Evolutionary conservation across 768 basidiomycete species (phyloP), one percentile per base, ranked within the genome.

Genomic region (Harrya chromipes): DNA sequence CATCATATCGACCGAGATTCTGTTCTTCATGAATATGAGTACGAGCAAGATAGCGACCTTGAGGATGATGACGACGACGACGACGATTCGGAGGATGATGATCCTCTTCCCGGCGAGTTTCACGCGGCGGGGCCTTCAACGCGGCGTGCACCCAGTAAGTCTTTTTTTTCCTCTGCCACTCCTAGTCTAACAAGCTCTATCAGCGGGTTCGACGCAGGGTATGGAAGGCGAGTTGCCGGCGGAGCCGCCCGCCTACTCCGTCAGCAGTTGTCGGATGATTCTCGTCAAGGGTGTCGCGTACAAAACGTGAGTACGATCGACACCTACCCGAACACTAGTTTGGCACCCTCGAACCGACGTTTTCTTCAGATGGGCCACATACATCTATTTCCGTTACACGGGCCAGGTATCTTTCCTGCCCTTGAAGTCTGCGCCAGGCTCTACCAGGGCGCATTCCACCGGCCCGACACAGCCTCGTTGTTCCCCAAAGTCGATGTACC

Each of bases 401-500:
- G 66, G 66, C 0, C 61, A 66, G 37, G 54, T 62, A 4, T 60
- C 50, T 33, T 66, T 66, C 43, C 37, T 47, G 14, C 50, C 59
- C 17, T 35, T 66, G 40, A 68, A 61, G 46, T 64, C 66, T 21
- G 45, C 51, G 5, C 47, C 14, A 12, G 36, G 20, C 16, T 6
- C 48, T 23, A 16, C 53, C 27, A 20, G 6, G 8, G 17, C 8
- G 13, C 46, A 13, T 5, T 19, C 13, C 3, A 36, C 34, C 8
- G 26, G 14, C n/a, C 17, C n/a, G 6, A 37, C 14, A 12, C 34
- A 21, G 0, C 38, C 49, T 19, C 1, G 40, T 17, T 70, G 69
- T 21, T 71, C 69, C 16, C 69, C 70, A 48, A 70, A 72, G 58
- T 70, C 69, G 10, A 70, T 72, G 70, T 72, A 69, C 55, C 66